These are phyloP conservation scores for Ceratobasidium sp. DNA, from an alignment of 1,284 basidiomycete genomes.

Conservation along the genomic window DNA sequence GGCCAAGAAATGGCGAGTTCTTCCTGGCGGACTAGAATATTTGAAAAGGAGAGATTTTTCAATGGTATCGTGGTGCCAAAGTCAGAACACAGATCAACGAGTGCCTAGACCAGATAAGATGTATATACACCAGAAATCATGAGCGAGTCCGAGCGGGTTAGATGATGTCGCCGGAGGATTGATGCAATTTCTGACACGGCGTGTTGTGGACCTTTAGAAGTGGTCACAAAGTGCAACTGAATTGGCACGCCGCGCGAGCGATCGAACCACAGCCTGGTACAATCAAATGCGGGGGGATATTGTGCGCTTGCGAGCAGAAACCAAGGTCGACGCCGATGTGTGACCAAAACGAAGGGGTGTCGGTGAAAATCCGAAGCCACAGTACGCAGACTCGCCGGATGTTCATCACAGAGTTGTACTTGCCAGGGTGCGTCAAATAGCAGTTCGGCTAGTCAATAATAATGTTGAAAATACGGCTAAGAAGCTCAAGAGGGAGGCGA, in stretches of 20 bases:
- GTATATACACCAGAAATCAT: neutral
- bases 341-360: slow-evolving; percentile 5
- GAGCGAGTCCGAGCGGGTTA: neutral
- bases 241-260: neutral
- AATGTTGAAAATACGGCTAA: slow-evolving; percentile 8
- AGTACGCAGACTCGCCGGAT: neutral
- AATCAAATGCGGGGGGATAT: neutral
- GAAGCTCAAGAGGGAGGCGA: neutral
- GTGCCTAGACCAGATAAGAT: no score
- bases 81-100: no score
- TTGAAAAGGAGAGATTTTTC: neutral
- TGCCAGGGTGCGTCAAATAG: no score
- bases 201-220: neutral
- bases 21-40: no score
- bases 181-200: neutral
- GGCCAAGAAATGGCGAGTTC: neutral
- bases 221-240: neutral
- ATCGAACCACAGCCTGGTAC: neutral
- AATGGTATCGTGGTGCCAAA: neutral
- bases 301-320: no score
- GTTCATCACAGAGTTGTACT: neutral
- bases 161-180: neutral
- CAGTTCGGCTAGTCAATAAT: neutral
- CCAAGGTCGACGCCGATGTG: neutral
- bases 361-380: neutral